Evolutionary conservation across 768 basidiomycete species (phyloP).

Genomic region (Podaxis sp.): DNA sequence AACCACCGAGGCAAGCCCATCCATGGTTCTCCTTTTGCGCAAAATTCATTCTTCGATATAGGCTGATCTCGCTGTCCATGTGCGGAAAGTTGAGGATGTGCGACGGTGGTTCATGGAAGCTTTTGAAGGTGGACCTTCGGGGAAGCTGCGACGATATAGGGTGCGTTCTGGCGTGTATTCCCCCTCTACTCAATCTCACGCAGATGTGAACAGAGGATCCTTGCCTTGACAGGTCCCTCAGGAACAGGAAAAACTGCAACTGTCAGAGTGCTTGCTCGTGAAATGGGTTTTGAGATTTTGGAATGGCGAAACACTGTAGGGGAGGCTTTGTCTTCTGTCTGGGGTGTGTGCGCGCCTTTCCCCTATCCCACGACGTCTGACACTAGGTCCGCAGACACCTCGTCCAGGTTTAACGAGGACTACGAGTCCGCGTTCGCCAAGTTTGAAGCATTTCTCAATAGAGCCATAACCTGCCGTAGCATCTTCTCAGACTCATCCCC

Average conservation of each 20-base stretch:
- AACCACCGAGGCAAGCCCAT: slow-evolving; percentile 43
- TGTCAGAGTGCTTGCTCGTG: slow-evolving; percentile 67
- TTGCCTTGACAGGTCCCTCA: slow-evolving; percentile 84
- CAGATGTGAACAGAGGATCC: slow-evolving; percentile 58
- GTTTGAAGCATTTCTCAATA: slow-evolving; percentile 73
- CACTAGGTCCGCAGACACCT: background rate
- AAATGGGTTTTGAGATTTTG: slow-evolving; percentile 74
- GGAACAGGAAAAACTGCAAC: slow-evolving; percentile 92
- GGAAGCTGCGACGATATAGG: slow-evolving; percentile 68
- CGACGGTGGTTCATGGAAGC: slow-evolving; percentile 74
- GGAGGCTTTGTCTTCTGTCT: slow-evolving; percentile 35
- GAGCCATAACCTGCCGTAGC: slow-evolving; percentile 59
- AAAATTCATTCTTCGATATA: slow-evolving; percentile 23
- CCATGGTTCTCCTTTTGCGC: background rate
- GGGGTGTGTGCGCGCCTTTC: slow-evolving; percentile 18
- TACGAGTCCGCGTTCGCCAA: slow-evolving; percentile 58
- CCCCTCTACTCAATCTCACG: background rate
- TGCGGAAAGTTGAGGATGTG: slow-evolving; percentile 75
- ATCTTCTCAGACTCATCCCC: slow-evolving; percentile 35
- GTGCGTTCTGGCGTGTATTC: slow-evolving; percentile 38
- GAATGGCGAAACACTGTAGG: slow-evolving; percentile 81
- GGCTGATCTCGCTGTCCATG: slow-evolving; percentile 78
- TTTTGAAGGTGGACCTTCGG: slow-evolving; percentile 62
- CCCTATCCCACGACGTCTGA: background rate
- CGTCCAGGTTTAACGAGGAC: slow-evolving; percentile 23